A percentile compares a stretch with the other conserved stretches of the same genome.
Evolutionary conservation across 1,139 yeast species (phyloP).

Genomic region (Protomyces macrosporus): DNA sequence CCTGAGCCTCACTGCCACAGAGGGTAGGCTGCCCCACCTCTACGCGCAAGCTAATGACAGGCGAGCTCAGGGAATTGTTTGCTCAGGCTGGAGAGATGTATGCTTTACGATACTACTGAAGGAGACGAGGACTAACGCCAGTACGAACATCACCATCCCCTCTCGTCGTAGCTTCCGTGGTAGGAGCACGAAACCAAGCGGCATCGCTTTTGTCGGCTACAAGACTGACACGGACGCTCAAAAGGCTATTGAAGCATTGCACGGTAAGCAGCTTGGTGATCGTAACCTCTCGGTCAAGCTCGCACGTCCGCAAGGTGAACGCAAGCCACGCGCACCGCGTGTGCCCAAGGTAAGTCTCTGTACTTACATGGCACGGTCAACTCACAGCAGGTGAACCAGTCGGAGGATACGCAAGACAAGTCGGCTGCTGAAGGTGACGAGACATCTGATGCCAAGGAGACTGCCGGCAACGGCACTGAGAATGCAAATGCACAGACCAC

Average conservation of each 20-base stretch:
- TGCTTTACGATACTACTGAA: slow-evolving; percentile 24
- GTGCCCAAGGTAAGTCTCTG: neutral
- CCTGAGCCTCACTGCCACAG: slow-evolving; percentile 36
- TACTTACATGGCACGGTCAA: neutral
- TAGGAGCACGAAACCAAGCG: slow-evolving; percentile 38
- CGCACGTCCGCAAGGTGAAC: slow-evolving; percentile 40
- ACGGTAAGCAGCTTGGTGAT: slow-evolving; percentile 48
- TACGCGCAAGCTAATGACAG: slow-evolving; percentile 1
- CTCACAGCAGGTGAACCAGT: neutral
- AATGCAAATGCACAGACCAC: neutral
- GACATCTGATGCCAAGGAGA: neutral
- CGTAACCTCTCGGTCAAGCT: slow-evolving; percentile 49
- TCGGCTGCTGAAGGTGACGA: neutral
- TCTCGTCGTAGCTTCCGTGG: slow-evolving; percentile 22
- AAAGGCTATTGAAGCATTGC: slow-evolving; percentile 45
- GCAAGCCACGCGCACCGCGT: slow-evolving; percentile 2
- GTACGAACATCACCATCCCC: slow-evolving; percentile 31
- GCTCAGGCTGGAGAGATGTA: slow-evolving; percentile 37
- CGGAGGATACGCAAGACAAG: neutral
- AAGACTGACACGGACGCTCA: slow-evolving; percentile 48
- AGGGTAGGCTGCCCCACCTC: slow-evolving; percentile 35
- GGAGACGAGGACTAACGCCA: slow-evolving; percentile 3
- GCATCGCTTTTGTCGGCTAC: slow-evolving; percentile 64
- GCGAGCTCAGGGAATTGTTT: slow-evolving; percentile 10
- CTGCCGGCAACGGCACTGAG: neutral